Conservation (phyloP, 31 red algal genomes). For the Bonnemaisonia californica region DNA sequence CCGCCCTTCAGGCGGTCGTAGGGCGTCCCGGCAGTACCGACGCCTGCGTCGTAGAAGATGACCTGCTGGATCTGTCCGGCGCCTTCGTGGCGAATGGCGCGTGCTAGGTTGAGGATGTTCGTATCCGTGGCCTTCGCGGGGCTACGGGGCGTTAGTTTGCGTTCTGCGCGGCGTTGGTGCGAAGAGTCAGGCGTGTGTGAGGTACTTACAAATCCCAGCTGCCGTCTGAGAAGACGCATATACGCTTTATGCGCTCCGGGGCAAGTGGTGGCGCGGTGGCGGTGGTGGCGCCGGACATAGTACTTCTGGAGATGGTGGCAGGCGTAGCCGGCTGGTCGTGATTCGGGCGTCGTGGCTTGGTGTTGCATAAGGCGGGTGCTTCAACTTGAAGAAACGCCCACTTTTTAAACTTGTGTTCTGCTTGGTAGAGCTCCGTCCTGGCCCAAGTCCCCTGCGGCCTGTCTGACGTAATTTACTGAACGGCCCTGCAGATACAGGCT, state of each 20-base stretch:
- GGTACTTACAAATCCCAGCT: neutral
- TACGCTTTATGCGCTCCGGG: neutral
- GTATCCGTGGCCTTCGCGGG: neutral
- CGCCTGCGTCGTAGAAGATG: neutral
- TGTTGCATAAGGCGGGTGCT: too few species aligned
- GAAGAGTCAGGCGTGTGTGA: neutral
- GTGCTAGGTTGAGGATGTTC: constrained; percentile 5
- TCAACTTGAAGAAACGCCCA: too few species aligned
- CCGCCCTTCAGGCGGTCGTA: neutral
- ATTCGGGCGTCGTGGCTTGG: too few species aligned
- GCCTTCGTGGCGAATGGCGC: neutral
- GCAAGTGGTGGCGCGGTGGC: too few species aligned
- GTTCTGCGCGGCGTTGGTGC: neutral
- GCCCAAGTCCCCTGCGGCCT: too few species aligned
- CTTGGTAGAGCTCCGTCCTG: too few species aligned
- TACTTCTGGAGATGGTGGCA: too few species aligned
- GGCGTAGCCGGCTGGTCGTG: too few species aligned
- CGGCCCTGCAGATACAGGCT: too few species aligned
- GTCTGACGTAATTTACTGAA: too few species aligned
- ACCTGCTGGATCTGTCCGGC: constrained; percentile 2
- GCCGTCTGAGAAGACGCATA: neutral
- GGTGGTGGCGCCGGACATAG: too few species aligned
- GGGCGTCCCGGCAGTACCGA: neutral
- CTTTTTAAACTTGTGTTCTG: too few species aligned
- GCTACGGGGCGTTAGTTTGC: neutral